Percentiles rank a stretch among this genome's conserved stretches.
Evolutionary conservation across 331 rosid species (phyloP).

Genomic region (Ulmus americana): DNA sequence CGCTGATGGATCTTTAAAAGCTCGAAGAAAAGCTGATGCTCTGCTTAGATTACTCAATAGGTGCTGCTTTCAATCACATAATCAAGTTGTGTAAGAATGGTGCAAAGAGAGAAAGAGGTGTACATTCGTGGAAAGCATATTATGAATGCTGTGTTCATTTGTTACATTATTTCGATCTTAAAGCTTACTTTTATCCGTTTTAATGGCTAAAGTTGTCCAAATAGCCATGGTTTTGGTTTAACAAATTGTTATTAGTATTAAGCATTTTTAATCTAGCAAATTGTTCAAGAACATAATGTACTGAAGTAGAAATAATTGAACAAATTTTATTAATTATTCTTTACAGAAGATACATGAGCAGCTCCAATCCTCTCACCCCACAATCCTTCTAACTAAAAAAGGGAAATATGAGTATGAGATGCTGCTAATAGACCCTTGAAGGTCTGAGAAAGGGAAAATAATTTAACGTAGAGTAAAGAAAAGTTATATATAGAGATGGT

Average conservation of each 20-base stretch:
- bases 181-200: not conserved
- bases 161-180: conserved; percentile 9
- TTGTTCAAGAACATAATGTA: not conserved
- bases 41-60: conserved; percentile 69
- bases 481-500: conserved; percentile 10
- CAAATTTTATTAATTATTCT: conserved; percentile 23
- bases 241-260: not conserved
- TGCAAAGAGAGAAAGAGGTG: conserved; percentile 18
- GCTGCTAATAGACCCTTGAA: conserved; percentile 3
- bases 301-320: conserved; percentile 15
- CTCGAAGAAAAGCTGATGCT: conserved; percentile 80
- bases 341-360: conserved; percentile 15
- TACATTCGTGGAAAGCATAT: conserved; percentile 38
- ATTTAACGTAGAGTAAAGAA: not conserved
- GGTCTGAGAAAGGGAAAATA: not conserved
- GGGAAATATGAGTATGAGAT: not conserved
- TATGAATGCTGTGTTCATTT: conserved; percentile 17
- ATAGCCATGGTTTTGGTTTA: not conserved
- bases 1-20: conserved; percentile 66
- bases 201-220: not conserved
- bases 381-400: not conserved
- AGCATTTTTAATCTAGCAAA: not conserved
- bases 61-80: conserved; percentile 66
- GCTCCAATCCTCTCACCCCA: not conserved
- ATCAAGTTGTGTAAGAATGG: conserved; percentile 24